These are phyloP conservation scores for Pichia rugopelliculosa DNA, from an alignment of 805 yeast genomes.

Conservation along the genomic window DNA sequence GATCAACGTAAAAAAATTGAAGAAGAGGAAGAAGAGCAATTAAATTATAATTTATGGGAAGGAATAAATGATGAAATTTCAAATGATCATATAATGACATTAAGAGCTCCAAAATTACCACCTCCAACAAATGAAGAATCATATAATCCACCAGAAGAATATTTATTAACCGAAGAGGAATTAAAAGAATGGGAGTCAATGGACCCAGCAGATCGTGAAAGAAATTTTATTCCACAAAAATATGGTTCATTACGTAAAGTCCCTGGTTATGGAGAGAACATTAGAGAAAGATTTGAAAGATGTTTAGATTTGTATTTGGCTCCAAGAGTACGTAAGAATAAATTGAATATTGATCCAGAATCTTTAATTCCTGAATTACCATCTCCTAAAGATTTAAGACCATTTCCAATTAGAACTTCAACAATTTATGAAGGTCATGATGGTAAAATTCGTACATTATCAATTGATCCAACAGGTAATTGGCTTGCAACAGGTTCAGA, in stretches of 20 bases:
- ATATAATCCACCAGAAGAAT: conserved; percentile 97
- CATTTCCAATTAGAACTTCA: conserved; percentile 90
- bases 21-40: conserved; percentile 35
- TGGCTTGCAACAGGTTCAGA: conserved; percentile 98
- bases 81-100: conserved; percentile 77
- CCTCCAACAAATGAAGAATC: conserved; percentile 97
- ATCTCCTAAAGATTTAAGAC: conserved; percentile 91
- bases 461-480: conserved; percentile 82
- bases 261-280: conserved; percentile 81
- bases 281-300: conserved; percentile 90
- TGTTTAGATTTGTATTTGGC: conserved; percentile 90
- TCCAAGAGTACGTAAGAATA: conserved; percentile 88
- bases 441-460: conserved; percentile 72
- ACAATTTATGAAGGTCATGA: conserved; percentile 78
- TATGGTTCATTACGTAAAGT: conserved; percentile 78
- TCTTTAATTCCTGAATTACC: conserved; percentile 93
- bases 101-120: conserved; percentile 90
- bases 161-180: conserved; percentile 75
- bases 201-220: conserved; percentile 73
- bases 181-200: conserved; percentile 56
- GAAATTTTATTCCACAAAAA: conserved; percentile 75
- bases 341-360: conserved; percentile 91
- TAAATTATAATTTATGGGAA: conserved; percentile 81
- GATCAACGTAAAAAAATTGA: conserved; percentile 43
- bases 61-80: conserved; percentile 45